A percentile compares a stretch with the other conserved stretches of the same genome.
Conservation (phyloP, 805 yeast genomes). For the Saccharomycopsis sp. region DNA sequence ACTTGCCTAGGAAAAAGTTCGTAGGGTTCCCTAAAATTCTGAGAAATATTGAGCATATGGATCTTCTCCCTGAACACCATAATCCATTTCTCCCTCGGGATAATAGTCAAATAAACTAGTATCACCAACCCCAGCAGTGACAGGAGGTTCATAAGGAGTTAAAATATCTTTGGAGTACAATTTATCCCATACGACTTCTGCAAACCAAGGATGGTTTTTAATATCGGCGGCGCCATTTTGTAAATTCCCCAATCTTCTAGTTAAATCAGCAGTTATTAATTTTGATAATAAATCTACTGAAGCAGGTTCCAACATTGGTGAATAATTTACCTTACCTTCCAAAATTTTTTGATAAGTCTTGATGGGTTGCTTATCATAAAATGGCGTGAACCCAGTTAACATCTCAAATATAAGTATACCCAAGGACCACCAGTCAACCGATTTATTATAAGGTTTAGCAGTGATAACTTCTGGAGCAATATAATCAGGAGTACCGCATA, state of each 20-base stretch:
- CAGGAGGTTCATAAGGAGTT: conserved; percentile 95
- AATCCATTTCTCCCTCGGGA: conserved; percentile 80
- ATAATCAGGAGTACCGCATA: conserved; percentile 95
- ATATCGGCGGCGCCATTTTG: conserved; percentile 82
- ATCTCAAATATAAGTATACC: conserved; percentile 89
- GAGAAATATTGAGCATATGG: conserved; percentile 58
- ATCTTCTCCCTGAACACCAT: conserved; percentile 69
- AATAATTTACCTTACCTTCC: conserved; percentile 71
- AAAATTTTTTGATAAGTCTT: conserved; percentile 90
- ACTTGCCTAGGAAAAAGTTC: not conserved
- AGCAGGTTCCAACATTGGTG: conserved; percentile 69
- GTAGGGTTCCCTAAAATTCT: conserved; percentile 39
- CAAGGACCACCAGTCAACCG: conserved; percentile 97
- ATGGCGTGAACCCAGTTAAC: conserved; percentile 94
- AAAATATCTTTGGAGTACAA: conserved; percentile 79
- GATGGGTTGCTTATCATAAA: conserved; percentile 88
- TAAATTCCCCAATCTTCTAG: conserved; percentile 78
- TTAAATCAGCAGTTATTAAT: conserved; percentile 76
- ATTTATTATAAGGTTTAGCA: conserved; percentile 87
- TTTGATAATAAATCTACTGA: conserved; percentile 66
- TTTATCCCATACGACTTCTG: conserved; percentile 90
- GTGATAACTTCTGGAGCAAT: conserved; percentile 95
- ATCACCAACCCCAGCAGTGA: conserved; percentile 90
- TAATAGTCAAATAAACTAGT: conserved; percentile 75
- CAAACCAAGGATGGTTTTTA: conserved; percentile 84